Base-by-base conservation (phyloP, 208 protist genomes). In the Herpetomonas samuelpessoai region DNA sequence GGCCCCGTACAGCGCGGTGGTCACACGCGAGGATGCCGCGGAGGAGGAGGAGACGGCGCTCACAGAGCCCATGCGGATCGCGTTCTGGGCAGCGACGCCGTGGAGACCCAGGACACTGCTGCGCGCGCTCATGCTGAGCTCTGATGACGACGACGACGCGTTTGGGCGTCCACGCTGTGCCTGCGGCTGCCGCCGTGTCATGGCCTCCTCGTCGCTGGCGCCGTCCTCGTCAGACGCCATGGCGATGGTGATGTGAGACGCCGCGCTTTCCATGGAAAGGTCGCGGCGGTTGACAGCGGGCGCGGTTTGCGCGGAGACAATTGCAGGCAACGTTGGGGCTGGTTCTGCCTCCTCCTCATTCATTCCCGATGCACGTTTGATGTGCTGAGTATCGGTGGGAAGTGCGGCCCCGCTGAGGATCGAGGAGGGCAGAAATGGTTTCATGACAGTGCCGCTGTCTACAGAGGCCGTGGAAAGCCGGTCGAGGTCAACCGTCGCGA, bases 1-100 rank as follows among this genome's bases (percentile, higher is more conserved):
- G 30, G 81, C 81, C 18, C 81, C 81, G 60, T 89, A 83, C 39
- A 87, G 78, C 14, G 76, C 71, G 14, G 79, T 57, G n/a, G 79
- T 85, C 30, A 73, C 74, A 12, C 66, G 65, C 19, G 83, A 87
- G 0, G 72, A 69, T 16, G 53, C 61, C 12, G 74, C 79, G 3
- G 76, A 76, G 30, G 60, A 79, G n/a, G 64, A 22, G 1, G 62
- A 62, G 22, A 54, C 65, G 29, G 56, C 62, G 27, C 24, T 64
- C 0, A 31, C 45, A 16, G 73, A 68, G 41, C 62, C 22, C 39
- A 44, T 19, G 38, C n/a, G 19, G 26, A 22, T 51, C 22, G 38
- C 18, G 30, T 29, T 35, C 30, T 31, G 22, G 30, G 26, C 26
- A 12, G 62, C 50, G 24, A 65, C 60, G 41, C 22, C 35, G 22